Evolutionary conservation across 2,329 filamentous ascomycete genomes (phyloP).

Genomic region (Aureobasidium zeae): DNA sequence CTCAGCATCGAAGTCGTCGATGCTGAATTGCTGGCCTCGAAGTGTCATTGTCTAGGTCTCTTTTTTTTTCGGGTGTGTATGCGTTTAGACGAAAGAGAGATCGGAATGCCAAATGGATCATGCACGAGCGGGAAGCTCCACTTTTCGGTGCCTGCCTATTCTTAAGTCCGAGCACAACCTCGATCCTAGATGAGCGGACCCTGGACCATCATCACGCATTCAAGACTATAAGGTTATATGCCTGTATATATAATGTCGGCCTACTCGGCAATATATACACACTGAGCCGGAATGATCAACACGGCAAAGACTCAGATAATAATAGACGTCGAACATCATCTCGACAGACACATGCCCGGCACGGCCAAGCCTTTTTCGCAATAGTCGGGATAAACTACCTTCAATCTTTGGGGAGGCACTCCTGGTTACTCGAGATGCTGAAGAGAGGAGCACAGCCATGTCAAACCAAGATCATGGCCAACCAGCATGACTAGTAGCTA

Average conservation of each 20-base stretch:
- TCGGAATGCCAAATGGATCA: constrained; percentile 6
- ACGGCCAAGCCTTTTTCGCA: constrained; percentile 13
- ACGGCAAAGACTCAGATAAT: no score
- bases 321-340: no score
- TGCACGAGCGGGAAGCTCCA: constrained; percentile 11
- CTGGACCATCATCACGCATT: constrained; percentile 7
- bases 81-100: constrained; percentile 2
- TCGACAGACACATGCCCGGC: no score
- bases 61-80: background rate
- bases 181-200: constrained; percentile 1
- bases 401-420: background rate
- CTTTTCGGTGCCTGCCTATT: constrained; percentile 1
- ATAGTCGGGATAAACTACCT: constrained; percentile 9
- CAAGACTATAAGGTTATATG: no score
- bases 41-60: constrained; percentile 25
- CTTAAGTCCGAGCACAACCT: constrained; percentile 10
- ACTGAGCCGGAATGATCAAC: no score
- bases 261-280: no score
- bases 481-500: background rate
- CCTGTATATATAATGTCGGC: no score
- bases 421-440: background rate
- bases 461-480: background rate
- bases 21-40: constrained; percentile 50
- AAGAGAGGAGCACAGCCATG: background rate
- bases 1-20: constrained; percentile 43